Evolutionary conservation across 805 yeast species (phyloP).

Genomic region (Schizosaccharomyces lindneri): DNA sequence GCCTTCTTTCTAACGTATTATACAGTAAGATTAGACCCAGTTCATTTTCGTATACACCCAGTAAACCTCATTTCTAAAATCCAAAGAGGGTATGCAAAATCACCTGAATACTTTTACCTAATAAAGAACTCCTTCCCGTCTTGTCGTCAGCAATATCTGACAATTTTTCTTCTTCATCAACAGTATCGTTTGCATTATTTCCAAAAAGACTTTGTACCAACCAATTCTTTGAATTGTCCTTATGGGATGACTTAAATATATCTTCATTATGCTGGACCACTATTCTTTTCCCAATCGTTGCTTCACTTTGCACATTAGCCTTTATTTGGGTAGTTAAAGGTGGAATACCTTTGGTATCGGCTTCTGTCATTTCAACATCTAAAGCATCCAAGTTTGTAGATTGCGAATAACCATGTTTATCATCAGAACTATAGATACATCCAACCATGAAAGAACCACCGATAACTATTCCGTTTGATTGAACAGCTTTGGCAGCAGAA

Average conservation of each 20-base stretch:
- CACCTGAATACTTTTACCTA: background rate
- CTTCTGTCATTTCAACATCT: background rate
- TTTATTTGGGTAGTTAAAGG: background rate
- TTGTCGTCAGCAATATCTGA: background rate
- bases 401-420: background rate
- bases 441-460: conserved; percentile 35
- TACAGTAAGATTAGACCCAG: background rate
- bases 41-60: background rate
- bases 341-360: background rate
- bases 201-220: background rate
- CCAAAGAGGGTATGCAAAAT: background rate
- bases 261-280: background rate
- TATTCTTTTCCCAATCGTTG: background rate
- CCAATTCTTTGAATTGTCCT: background rate
- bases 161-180: background rate
- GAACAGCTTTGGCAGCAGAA: conserved; percentile 59
- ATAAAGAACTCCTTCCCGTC: background rate
- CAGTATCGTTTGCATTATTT: background rate
- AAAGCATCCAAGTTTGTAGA: background rate
- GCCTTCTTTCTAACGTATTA: no score
- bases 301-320: background rate
- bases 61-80: background rate
- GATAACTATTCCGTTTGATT: conserved; percentile 53
- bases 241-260: background rate
- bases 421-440: conserved; percentile 18